phyloP scores from a whole-genome alignment of 2,329 filamentous ascomycete species.

The Xylariaceae sp. region DNA sequence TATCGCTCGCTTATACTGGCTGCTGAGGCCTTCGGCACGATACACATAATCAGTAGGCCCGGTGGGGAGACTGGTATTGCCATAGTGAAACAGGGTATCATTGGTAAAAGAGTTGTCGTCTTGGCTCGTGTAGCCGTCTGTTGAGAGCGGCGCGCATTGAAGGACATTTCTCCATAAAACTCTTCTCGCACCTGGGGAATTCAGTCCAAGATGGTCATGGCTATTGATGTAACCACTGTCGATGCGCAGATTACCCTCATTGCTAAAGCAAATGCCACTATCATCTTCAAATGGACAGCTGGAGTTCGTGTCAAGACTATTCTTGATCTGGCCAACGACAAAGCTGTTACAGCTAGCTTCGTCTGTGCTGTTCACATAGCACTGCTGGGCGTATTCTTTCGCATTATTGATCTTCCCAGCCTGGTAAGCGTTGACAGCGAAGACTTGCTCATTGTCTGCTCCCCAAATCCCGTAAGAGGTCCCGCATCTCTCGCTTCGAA shows the following conservation, averaged over 20 bases:
- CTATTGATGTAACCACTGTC: constrained; percentile 2
- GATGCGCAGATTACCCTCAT: not conserved
- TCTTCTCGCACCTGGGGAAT: not conserved
- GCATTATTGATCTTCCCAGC: constrained; percentile 3
- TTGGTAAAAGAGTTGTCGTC: not conserved
- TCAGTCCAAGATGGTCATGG: not conserved
- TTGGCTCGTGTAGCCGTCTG: not conserved
- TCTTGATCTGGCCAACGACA: not conserved
- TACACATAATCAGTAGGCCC: not conserved
- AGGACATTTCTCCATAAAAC: not conserved
- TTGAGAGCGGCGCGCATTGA: not conserved
- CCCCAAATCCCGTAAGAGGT: not conserved
- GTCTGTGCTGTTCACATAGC: constrained; percentile 4
- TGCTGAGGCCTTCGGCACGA: not conserved
- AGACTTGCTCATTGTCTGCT: not conserved
- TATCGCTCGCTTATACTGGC: not conserved
- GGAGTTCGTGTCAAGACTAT: not conserved
- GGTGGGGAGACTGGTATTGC: not conserved
- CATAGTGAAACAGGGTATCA: constrained; percentile 10
- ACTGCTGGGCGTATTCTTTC: constrained; percentile 13
- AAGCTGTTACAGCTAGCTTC: constrained; percentile 1
- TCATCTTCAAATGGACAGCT: constrained; percentile 1
- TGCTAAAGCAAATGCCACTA: not conserved
- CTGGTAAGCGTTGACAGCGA: not conserved
- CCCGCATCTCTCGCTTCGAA: not conserved